phyloP scores from a whole-genome alignment of 768 basidiomycete genomes.

The Leccinellum luteum region DNA sequence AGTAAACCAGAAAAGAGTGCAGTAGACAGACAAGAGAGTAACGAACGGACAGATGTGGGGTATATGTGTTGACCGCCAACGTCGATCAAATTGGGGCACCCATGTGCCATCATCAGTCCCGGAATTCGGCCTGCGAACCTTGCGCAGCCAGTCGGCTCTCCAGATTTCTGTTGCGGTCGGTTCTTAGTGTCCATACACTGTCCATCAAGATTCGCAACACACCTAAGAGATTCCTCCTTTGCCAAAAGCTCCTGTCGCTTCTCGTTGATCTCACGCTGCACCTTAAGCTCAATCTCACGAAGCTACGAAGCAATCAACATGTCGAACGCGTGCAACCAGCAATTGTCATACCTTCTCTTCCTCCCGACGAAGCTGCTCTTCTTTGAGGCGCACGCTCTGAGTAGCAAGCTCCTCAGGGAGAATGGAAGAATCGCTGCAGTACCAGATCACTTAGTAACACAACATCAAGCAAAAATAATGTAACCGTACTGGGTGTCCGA shows the following conservation, averaged over 20 bases:
- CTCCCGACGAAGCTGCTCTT: conserved; percentile 95
- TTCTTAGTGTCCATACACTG: not conserved
- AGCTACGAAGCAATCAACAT: conserved; percentile 46
- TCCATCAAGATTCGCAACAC: conserved; percentile 17
- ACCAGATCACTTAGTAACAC: conserved; percentile 23
- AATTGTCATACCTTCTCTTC: conserved; percentile 76
- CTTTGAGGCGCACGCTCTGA: conserved; percentile 96
- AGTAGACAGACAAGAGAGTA: conserved; percentile 35
- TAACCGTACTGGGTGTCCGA: conserved; percentile 62
- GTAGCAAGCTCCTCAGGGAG: conserved; percentile 95
- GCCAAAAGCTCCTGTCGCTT: conserved; percentile 95
- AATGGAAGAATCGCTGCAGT: conserved; percentile 76
- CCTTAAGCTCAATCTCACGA: conserved; percentile 96
- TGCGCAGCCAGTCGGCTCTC: conserved; percentile 90
- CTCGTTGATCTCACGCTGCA: conserved; percentile 97
- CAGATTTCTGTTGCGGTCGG: conserved; percentile 56
- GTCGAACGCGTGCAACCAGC: not conserved
- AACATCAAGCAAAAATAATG: not conserved
- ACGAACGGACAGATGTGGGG: conserved; percentile 33
- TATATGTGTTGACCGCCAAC: conserved; percentile 31
- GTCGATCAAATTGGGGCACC: conserved; percentile 22
- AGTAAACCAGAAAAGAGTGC: conserved; percentile 33
- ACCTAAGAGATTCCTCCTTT: conserved; percentile 93
- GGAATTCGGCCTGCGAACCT: conserved; percentile 79
- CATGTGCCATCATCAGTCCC: conserved; percentile 45